phyloP scores from a whole-genome alignment of 768 basidiomycete genomes.

The Pseudohyphozyma bogoriensis region DNA sequence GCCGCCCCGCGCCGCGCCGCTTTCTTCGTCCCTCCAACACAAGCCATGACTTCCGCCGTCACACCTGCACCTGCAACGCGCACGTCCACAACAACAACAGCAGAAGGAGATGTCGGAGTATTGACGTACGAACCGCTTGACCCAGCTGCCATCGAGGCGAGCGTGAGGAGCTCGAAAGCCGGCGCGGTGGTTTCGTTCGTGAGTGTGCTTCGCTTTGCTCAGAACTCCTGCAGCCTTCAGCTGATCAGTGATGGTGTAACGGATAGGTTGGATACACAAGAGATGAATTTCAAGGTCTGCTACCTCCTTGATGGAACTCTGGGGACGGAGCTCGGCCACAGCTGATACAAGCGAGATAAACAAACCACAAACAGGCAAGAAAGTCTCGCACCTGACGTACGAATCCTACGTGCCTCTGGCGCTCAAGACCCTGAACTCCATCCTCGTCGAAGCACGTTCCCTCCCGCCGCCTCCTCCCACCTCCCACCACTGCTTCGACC shows the following conservation, averaged over 20 bases:
- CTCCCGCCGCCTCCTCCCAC: conserved; percentile 13
- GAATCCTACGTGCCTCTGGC: conserved; percentile 34
- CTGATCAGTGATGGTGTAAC: background rate
- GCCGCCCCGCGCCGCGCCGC: too few species aligned
- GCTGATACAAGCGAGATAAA: too few species aligned
- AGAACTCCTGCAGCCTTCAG: too few species aligned
- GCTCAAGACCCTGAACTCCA: conserved; percentile 27
- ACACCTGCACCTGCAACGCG: too few species aligned
- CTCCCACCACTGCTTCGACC: conserved; percentile 7
- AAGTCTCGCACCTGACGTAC: conserved; percentile 30
- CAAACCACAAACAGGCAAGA: conserved; percentile 21
- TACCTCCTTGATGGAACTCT: background rate
- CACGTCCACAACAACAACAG: conserved; percentile 27
- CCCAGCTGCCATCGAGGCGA: conserved; percentile 49
- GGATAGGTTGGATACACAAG: conserved; percentile 61
- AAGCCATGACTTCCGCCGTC: too few species aligned
- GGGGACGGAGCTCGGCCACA: too few species aligned
- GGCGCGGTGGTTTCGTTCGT: conserved; percentile 65
- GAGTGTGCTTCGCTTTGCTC: background rate
- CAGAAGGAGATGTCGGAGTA: conserved; percentile 47
- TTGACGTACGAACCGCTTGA: conserved; percentile 56
- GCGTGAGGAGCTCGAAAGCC: conserved; percentile 54
- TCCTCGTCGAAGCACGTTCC: conserved; percentile 24
- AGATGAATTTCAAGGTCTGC: conserved; percentile 67
- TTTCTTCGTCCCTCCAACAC: too few species aligned